phyloP scores from a whole-genome alignment of 768 basidiomycete species.

The Boletus subparvulus region DNA sequence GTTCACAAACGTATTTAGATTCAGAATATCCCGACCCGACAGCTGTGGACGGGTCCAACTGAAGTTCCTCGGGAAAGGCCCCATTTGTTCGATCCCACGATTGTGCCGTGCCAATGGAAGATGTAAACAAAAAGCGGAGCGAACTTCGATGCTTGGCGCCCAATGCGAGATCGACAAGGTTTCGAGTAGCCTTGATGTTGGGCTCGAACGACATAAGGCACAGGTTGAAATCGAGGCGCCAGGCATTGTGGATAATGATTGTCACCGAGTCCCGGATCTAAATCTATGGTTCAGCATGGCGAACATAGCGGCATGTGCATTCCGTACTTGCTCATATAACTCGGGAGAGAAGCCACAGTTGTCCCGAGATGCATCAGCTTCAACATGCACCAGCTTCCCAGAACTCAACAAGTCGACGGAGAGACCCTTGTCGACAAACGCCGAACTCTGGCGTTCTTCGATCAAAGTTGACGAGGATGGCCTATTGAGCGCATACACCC shows the following conservation, averaged over 20 bases:
- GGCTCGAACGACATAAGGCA: conserved; percentile 20
- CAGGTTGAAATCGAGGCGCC: conserved; percentile 37
- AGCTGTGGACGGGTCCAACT: neutral
- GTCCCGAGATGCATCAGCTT: conserved; percentile 34
- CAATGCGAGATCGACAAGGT: neutral
- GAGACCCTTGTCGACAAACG: conserved; percentile 37
- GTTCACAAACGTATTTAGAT: neutral
- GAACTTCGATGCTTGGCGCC: neutral
- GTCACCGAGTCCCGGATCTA: conserved; percentile 26
- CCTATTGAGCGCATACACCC: conserved; percentile 23
- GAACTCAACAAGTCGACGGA: conserved; percentile 29
- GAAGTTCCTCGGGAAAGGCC: neutral
- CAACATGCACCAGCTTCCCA: conserved; percentile 36
- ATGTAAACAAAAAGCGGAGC: neutral
- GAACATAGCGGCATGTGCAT: too few species aligned
- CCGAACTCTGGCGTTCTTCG: conserved; percentile 29
- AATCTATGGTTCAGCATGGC: neutral
- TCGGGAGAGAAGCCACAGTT: conserved; percentile 28
- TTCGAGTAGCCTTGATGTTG: neutral
- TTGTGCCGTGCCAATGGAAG: neutral
- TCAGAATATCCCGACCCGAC: neutral
- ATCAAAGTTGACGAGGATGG: neutral
- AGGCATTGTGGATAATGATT: conserved; percentile 27
- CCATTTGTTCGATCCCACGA: neutral
- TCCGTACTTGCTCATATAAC: conserved; percentile 32